phyloP scores from a whole-genome alignment of 2,329 filamentous ascomycete species.

The Xylaria arbuscula region DNA sequence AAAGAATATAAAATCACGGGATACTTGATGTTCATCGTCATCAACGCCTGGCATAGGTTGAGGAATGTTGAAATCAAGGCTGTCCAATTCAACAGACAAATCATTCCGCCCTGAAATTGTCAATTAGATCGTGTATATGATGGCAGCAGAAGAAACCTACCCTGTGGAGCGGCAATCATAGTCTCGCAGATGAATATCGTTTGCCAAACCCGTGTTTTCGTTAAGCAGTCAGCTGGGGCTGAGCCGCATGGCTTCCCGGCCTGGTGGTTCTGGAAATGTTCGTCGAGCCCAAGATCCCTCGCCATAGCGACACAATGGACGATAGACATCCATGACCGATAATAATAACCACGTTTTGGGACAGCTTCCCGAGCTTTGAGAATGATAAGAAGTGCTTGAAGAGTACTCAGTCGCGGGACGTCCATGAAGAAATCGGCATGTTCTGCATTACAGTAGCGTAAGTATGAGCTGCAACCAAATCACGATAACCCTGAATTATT shows the following conservation, averaged over 20 bases:
- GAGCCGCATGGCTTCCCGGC: constrained; percentile 77
- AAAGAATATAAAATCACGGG: constrained; percentile 86
- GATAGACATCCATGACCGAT: constrained; percentile 95
- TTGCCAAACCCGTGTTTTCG: constrained; percentile 91
- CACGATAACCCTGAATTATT: not conserved
- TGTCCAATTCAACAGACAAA: constrained; percentile 77
- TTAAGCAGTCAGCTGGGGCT: constrained; percentile 77
- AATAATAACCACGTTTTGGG: constrained; percentile 94
- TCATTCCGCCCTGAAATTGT: constrained; percentile 75
- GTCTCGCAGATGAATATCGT: constrained; percentile 85
- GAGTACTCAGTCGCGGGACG: constrained; percentile 86
- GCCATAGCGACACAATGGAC: constrained; percentile 94
- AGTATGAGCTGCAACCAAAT: constrained; percentile 30
- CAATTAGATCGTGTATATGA: constrained; percentile 20
- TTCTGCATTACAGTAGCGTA: constrained; percentile 60
- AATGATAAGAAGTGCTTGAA: constrained; percentile 88
- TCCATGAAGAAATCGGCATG: constrained; percentile 96
- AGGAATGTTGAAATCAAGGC: constrained; percentile 78
- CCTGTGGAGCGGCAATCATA: constrained; percentile 94
- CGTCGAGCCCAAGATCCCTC: constrained; percentile 88
- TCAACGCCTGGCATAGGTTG: constrained; percentile 74
- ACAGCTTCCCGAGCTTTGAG: constrained; percentile 92
- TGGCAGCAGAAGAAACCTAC: constrained; percentile 58
- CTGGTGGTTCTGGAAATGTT: constrained; percentile 84
- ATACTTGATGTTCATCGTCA: constrained; percentile 79